phyloP scores from a whole-genome alignment of 441 rosid species.

The Arabidopsis lyrata region DNA sequence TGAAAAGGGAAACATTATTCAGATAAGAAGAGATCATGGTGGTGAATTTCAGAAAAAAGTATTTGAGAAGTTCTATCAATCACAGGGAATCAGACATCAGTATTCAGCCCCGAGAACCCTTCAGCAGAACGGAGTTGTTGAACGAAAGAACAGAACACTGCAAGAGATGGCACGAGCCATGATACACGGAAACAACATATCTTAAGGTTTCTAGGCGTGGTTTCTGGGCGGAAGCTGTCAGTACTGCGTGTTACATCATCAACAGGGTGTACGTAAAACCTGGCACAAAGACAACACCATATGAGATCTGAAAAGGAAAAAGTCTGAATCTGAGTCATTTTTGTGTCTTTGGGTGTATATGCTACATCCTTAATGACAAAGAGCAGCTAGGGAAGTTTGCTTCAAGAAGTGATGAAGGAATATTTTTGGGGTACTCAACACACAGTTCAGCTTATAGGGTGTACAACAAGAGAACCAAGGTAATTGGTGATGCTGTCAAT shows the following conservation, averaged over 20 bases:
- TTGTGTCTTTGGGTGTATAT: no score
- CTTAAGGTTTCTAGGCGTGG: neutral
- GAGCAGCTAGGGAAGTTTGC: no score
- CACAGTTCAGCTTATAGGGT: no score
- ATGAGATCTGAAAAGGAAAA: no score
- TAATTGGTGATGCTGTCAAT: no score
- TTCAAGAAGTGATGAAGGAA: no score
- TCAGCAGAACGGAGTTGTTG: neutral
- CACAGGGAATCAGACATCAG: neutral
- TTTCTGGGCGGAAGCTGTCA: neutral
- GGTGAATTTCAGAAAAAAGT: neutral
- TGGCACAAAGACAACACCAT: no score
- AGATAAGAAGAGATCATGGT: neutral
- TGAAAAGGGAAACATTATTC: neutral
- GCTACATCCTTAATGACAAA: no score
- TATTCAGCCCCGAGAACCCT: neutral
- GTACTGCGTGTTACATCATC: neutral
- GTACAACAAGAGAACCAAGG: no score
- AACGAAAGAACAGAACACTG: neutral
- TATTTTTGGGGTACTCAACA: no score
- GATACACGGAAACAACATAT: neutral
- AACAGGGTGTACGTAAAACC: no score
- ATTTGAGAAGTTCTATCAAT: neutral
- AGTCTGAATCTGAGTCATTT: no score
- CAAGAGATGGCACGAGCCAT: neutral